Conservation (phyloP, 2,329 filamentous ascomycete species). For the Ophiocordyceps sinensis region DNA sequence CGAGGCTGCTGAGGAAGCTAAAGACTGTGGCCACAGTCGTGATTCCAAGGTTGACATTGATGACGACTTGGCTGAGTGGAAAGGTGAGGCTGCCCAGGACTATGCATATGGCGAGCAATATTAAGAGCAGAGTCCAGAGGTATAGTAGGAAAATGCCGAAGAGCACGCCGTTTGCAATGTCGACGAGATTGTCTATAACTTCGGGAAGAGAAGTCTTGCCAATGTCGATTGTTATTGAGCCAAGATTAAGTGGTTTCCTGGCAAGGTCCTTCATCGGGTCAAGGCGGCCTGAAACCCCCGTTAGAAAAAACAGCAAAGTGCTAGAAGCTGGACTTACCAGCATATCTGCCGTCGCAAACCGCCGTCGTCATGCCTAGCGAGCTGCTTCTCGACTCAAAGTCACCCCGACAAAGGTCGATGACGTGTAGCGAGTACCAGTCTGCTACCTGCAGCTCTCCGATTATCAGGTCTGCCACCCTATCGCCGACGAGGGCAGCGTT, state of each 20-base stretch:
- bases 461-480: not conserved
- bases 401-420: not conserved
- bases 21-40: not conserved
- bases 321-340: not conserved
- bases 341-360: not conserved
- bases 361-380: not conserved
- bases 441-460: not conserved
- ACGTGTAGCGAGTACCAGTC: not conserved
- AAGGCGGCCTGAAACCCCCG: not conserved
- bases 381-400: not conserved
- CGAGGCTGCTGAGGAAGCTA: not conserved
- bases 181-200: not conserved
- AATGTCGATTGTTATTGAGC: not conserved
- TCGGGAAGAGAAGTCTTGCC: not conserved
- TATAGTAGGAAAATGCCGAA: not conserved
- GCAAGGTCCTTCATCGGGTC: not conserved
- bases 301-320: not conserved
- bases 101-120: not conserved
- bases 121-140: not conserved
- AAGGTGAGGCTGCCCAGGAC: not conserved
- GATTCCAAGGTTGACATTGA: not conserved
- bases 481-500: not conserved
- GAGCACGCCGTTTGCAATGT: not conserved
- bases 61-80: not conserved
- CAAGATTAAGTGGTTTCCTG: not conserved